Evolutionary conservation across 2,329 filamentous ascomycete species (phyloP).

Genomic region (Pseudocercospora macadamiae): DNA sequence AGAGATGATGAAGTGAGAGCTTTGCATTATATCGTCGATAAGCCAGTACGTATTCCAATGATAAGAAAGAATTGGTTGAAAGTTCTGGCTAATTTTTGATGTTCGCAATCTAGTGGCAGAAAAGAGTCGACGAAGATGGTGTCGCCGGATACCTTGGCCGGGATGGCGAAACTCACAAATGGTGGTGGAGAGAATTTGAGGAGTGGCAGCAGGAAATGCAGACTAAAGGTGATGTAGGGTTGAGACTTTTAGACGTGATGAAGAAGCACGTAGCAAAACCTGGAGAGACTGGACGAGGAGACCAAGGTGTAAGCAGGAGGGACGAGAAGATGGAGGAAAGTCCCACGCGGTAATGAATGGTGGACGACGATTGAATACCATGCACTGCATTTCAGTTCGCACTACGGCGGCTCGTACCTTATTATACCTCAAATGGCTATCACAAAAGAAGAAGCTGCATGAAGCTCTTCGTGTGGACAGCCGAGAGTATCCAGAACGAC

Average conservation of each 20-base stretch:
- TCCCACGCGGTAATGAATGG: no score
- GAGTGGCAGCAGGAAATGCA: conserved; percentile 40
- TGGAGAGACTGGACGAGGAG: neutral
- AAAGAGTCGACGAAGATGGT: conserved; percentile 45
- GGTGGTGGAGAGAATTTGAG: conserved; percentile 56
- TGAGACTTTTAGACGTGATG: neutral
- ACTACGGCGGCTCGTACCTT: no score
- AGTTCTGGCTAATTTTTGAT: neutral
- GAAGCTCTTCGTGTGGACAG: no score
- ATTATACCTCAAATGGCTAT: no score
- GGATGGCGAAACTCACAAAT: conserved; percentile 55
- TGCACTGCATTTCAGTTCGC: no score
- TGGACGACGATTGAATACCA: no score
- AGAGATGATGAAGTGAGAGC: conserved; percentile 52
- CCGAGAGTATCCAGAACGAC: no score
- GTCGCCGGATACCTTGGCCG: conserved; percentile 53
- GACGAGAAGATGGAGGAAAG: no score
- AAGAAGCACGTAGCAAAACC: neutral
- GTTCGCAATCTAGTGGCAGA: conserved; percentile 46
- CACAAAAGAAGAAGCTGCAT: no score
- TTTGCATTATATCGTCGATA: conserved; percentile 60
- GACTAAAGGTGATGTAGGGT: neutral
- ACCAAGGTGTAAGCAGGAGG: neutral
- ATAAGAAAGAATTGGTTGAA: neutral
- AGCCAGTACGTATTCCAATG: conserved; percentile 41